These are phyloP conservation scores for Diaporthe amygdali DNA, from an alignment of 2,329 filamentous ascomycete genomes.

Conservation along the genomic window DNA sequence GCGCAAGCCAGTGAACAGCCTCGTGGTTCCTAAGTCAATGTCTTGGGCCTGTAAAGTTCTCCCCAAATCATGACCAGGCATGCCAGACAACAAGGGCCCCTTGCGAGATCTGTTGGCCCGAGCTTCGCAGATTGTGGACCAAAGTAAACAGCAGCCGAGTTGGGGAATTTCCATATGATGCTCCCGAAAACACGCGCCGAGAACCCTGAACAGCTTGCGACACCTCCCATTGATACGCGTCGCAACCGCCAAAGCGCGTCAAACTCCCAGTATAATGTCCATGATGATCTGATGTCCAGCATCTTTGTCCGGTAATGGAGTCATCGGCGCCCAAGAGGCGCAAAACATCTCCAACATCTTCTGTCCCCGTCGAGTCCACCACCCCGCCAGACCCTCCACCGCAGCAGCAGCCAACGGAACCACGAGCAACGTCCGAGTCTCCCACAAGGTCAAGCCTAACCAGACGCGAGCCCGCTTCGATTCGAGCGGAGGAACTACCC, in stretches of 20 bases:
- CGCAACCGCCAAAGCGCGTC: constrained; percentile 9
- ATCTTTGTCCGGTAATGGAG: constrained; percentile 46
- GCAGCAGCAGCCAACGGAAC: not conserved
- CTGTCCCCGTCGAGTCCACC: constrained; percentile 45
- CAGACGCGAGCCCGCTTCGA: constrained; percentile 53
- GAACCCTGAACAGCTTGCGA: not conserved
- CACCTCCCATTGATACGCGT: constrained; percentile 26
- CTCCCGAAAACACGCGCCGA: constrained; percentile 17
- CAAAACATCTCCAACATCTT: constrained; percentile 63
- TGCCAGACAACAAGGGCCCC: not conserved
- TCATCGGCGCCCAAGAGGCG: constrained; percentile 67
- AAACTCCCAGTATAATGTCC: constrained; percentile 5
- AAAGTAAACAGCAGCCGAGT: constrained; percentile 12
- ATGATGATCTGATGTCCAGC: constrained; percentile 22
- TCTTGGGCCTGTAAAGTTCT: not conserved
- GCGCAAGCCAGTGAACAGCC: not conserved
- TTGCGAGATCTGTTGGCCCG: not conserved
- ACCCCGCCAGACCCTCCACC: constrained; percentile 38
- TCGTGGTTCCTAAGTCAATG: not conserved
- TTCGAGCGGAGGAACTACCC: constrained; percentile 27
- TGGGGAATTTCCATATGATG: not conserved
- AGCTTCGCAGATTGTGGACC: not conserved
- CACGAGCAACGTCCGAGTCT: not conserved
- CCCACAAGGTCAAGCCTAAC: constrained; percentile 55
- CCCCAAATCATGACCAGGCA: not conserved